These are phyloP conservation scores for Yamadazyma friedrichii DNA, from an alignment of 1,139 yeast genomes.

Conservation along the genomic window DNA sequence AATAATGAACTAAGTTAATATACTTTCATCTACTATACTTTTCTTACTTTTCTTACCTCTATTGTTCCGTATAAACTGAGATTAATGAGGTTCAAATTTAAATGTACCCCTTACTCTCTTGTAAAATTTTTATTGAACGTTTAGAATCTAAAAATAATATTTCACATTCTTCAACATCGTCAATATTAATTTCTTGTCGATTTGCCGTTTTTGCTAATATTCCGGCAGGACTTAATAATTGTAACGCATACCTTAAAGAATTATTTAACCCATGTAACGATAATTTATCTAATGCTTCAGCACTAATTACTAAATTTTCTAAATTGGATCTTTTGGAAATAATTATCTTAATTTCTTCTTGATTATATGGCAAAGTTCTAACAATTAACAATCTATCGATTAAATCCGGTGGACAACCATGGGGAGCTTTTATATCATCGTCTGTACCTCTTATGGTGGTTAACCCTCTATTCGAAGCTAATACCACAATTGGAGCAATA, in stretches of 20 bases:
- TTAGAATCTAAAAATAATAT: constrained; percentile 82
- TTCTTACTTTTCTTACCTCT: not conserved
- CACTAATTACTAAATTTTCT: constrained; percentile 64
- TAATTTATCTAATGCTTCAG: constrained; percentile 69
- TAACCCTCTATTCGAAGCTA: constrained; percentile 94
- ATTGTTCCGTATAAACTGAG: not conserved
- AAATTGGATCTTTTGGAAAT: constrained; percentile 76
- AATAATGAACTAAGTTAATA: no score
- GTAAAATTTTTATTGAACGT: constrained; percentile 78
- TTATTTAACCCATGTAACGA: constrained; percentile 71
- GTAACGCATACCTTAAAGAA: constrained; percentile 88
- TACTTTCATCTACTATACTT: no score
- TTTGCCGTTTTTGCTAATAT: constrained; percentile 74
- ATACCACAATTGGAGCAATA: constrained; percentile 91
- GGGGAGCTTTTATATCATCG: constrained; percentile 78
- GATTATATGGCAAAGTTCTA: constrained; percentile 82
- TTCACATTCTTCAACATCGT: constrained; percentile 87
- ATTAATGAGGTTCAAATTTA: constrained; percentile 15
- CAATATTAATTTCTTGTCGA: constrained; percentile 63
- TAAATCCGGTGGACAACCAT: constrained; percentile 95
- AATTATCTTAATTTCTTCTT: constrained; percentile 79
- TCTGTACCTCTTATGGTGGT: constrained; percentile 92
- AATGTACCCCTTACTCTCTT: constrained; percentile 50
- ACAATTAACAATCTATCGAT: constrained; percentile 89
- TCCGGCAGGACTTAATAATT: constrained; percentile 87